Evolutionary conservation across 169 alveolate species (phyloP).

Genomic region (Blepharisma undulans): DNA sequence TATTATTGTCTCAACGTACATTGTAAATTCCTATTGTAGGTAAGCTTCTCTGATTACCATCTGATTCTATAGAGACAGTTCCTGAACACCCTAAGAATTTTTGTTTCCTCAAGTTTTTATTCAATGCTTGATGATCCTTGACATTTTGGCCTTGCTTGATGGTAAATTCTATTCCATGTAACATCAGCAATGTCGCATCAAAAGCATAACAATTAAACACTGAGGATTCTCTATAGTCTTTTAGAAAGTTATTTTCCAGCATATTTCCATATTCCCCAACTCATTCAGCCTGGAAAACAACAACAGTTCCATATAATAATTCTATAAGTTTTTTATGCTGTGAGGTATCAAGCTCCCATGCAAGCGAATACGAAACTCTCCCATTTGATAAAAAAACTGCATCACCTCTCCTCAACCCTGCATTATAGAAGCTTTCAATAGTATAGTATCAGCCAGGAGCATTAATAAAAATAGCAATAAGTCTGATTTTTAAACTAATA

Average conservation of each 20-base stretch:
- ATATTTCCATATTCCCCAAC: conserved; percentile 12
- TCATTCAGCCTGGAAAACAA: not conserved
- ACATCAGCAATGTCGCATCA: not conserved
- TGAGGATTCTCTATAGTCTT: not conserved
- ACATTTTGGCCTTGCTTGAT: not conserved
- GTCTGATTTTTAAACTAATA: not conserved
- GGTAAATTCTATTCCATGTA: not conserved
- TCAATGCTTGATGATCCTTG: not conserved
- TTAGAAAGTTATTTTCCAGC: not conserved
- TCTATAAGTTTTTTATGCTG: not conserved
- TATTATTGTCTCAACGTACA: not conserved
- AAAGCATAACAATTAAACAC: not conserved
- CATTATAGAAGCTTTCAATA: conserved; percentile 12
- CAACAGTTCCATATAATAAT: not conserved
- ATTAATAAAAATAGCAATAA: not conserved
- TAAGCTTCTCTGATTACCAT: not conserved
- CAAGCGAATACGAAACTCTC: not conserved
- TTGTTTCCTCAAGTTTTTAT: not conserved
- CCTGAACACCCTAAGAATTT: not conserved
- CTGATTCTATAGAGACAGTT: not conserved
- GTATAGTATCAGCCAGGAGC: not conserved
- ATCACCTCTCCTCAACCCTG: conserved; percentile 1
- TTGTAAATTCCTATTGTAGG: not conserved
- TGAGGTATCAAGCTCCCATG: not conserved
- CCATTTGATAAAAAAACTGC: not conserved